Base-by-base conservation (phyloP, 345 rosid genomes). In the Sonneratia caseolaris region DNA sequence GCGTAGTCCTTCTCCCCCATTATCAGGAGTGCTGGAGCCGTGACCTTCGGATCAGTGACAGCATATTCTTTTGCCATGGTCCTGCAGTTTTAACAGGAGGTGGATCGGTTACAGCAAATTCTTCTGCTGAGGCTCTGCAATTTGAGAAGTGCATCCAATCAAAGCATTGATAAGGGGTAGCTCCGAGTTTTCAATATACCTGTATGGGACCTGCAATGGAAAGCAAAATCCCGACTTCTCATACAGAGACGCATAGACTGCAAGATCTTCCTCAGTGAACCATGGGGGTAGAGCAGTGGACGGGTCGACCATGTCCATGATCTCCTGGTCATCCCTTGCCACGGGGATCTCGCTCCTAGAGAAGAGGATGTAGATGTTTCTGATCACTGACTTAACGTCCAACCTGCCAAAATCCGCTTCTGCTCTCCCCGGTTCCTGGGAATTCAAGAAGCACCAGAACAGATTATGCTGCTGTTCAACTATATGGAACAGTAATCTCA, bases 271-370 rank as follows among this genome's bases (percentile, higher is more conserved):
- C 73, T 84, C 84, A 0, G 75, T 70, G 72, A 84, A 78, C 85
- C 85, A 84, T 0, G 81, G 73, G 16, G 86, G 90, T 11, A 84
- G 72, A 7, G 88, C 82, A 59, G 86, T 72, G 8, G 82, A 77
- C 27, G 82, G 74, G 37, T 75, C 84, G 45, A 86, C 84, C 74
- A 86, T 70, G 81, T 84, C 90, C 90, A 83, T 78, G 64, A 83
- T 80, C 73, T 86, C 91, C 73, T 80, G 72, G 45, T 82, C 77
- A 35, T 82, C 84, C 10, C 59, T 48, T 5, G 85, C 86, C 8
- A 68, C 53, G 18, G 77, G 82, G 48, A 76, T 37, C 62, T 81
- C 83, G 48, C 75, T 78, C 68, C 81, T 53, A 1, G 81, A 81
- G 76, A 84, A 82, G 71, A 83, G 83, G 21, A 79, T 82, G 78